phyloP scores from a whole-genome alignment of 2,329 filamentous ascomycete genomes.

The Rhynchosporium graminicola region DNA sequence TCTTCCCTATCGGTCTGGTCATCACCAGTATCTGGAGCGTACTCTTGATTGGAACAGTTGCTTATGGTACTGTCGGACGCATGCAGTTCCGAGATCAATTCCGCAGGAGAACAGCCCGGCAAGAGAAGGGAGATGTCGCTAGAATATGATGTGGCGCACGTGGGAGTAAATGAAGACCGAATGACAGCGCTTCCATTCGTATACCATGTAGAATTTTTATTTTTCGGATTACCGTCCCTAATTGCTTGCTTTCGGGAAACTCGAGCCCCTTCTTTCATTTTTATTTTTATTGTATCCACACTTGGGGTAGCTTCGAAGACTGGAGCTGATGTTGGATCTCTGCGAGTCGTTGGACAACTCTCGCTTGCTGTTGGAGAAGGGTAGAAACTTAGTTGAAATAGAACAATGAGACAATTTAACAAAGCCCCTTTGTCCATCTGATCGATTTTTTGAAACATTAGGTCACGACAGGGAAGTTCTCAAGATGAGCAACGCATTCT shows the following conservation, averaged over 20 bases:
- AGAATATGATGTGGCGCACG: conserved; percentile 30
- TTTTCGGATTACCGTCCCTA: background rate
- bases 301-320: background rate
- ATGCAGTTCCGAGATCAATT: conserved; percentile 67
- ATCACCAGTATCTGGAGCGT: conserved; percentile 64
- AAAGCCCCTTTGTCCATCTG: background rate
- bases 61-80: conserved; percentile 65
- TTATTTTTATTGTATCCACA: conserved; percentile 5
- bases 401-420: conserved; percentile 10
- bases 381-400: background rate
- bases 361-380: background rate
- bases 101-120: conserved; percentile 51
- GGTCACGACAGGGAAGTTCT: background rate
- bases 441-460: background rate
- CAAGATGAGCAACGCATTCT: background rate
- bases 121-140: conserved; percentile 40
- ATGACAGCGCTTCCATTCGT: conserved; percentile 14
- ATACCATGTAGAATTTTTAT: conserved; percentile 10
- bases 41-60: conserved; percentile 58
- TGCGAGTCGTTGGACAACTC: background rate
- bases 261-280: background rate
- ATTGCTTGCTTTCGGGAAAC: conserved; percentile 9
- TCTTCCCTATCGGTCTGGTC: conserved; percentile 70
- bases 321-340: background rate
- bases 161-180: conserved; percentile 9